Evolutionary conservation across 2,329 filamentous ascomycete genomes (phyloP).

Genomic region (Myotisia sp.): DNA sequence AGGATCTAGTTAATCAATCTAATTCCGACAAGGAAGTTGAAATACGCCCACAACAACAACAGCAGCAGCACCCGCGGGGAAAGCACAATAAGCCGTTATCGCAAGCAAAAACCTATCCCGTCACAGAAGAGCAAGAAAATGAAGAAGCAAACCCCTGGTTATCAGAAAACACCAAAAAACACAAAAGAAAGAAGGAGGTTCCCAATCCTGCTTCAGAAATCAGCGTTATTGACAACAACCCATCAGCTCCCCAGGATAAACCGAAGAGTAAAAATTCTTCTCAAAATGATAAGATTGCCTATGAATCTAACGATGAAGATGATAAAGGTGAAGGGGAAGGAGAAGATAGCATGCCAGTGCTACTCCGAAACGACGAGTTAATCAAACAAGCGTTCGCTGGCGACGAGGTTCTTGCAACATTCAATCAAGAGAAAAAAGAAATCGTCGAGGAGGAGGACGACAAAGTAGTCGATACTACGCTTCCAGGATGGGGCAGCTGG

Average conservation of each 20-base stretch:
- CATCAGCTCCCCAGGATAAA: background rate
- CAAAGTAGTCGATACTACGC: slow-evolving; percentile 64
- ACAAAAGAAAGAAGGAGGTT: slow-evolving; percentile 11
- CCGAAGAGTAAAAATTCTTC: slow-evolving; percentile 10
- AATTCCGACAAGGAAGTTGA: slow-evolving; percentile 21
- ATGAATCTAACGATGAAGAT: slow-evolving; percentile 21
- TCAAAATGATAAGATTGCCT: slow-evolving; percentile 14
- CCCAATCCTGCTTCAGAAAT: slow-evolving; percentile 7
- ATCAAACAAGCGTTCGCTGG: slow-evolving; percentile 78
- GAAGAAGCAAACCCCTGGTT: slow-evolving; percentile 25
- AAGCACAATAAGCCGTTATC: background rate
- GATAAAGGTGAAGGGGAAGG: slow-evolving; percentile 31
- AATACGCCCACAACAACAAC: slow-evolving; percentile 20
- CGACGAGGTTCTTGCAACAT: slow-evolving; percentile 67
- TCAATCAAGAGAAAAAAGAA: slow-evolving; percentile 63
- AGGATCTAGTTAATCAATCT: slow-evolving; percentile 4
- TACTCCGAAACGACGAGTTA: slow-evolving; percentile 46
- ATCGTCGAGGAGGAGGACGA: slow-evolving; percentile 64
- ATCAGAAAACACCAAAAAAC: slow-evolving; percentile 15
- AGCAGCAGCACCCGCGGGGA: slow-evolving; percentile 13
- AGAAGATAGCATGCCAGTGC: slow-evolving; percentile 27
- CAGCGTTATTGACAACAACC: slow-evolving; percentile 12
- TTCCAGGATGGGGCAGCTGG: slow-evolving; percentile 93
- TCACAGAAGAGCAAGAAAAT: slow-evolving; percentile 7
- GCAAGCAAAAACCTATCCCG: too few species aligned